phyloP scores from a whole-genome alignment of 768 basidiomycete genomes.

The Agaricus subrufescens region DNA sequence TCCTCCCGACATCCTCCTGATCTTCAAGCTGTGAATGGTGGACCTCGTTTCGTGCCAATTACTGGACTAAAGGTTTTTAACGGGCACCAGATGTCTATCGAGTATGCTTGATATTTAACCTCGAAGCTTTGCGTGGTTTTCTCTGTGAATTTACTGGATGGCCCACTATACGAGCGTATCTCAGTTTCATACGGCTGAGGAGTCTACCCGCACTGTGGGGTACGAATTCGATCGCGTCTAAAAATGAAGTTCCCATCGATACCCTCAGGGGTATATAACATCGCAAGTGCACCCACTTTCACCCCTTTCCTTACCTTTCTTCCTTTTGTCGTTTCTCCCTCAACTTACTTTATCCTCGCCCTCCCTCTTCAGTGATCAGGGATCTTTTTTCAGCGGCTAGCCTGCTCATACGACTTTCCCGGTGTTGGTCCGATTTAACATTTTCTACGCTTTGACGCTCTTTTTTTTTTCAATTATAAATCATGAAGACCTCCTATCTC shows the following conservation, averaged over 20 bases:
- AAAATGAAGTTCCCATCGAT: slow-evolving; percentile 11
- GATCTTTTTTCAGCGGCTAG: slow-evolving; percentile 25
- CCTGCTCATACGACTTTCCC: slow-evolving; percentile 14
- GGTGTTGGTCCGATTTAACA: not conserved
- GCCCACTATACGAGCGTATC: no score
- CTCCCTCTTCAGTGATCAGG: slow-evolving; percentile 22
- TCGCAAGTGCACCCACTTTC: slow-evolving; percentile 5
- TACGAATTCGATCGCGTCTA: not conserved
- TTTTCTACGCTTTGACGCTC: slow-evolving; percentile 16
- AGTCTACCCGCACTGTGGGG: not conserved
- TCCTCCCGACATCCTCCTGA: no score
- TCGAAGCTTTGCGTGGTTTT: no score
- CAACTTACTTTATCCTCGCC: slow-evolving; percentile 11
- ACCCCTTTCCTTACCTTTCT: slow-evolving; percentile 15
- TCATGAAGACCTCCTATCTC: slow-evolving; percentile 27
- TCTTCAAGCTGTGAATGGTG: no score
- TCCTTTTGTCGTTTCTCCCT: slow-evolving; percentile 10
- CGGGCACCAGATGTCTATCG: no score
- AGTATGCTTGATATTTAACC: no score
- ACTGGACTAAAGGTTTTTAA: no score
- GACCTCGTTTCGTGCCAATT: no score
- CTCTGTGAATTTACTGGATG: no score
- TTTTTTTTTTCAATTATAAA: slow-evolving; percentile 9
- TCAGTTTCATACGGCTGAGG: not conserved
- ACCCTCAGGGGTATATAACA: not conserved